Evolutionary conservation across 352 stramenopile species (phyloP).

Genomic region (Globisporangium parvum): DNA sequence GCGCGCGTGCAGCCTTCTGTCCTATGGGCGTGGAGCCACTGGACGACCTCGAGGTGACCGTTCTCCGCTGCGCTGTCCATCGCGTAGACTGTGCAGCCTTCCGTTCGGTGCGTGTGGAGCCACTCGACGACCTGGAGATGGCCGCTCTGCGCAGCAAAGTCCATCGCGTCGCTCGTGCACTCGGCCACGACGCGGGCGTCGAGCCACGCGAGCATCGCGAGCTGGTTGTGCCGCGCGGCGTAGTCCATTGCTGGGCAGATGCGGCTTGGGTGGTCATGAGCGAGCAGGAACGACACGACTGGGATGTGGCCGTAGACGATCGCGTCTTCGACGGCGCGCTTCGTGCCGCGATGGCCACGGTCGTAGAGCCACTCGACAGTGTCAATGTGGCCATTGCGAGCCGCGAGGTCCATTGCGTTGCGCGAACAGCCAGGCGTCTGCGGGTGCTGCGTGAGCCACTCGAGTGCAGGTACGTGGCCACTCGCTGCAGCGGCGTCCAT

Average conservation of each 20-base stretch:
- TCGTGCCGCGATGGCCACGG: slow-evolving; percentile 1
- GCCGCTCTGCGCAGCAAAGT: slow-evolving; percentile 23
- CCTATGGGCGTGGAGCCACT: slow-evolving; percentile 52
- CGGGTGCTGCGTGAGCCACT: slow-evolving; percentile 2
- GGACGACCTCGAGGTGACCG: slow-evolving; percentile 32
- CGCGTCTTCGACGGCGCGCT: slow-evolving; percentile 4
- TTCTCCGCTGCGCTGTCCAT: slow-evolving; percentile 22
- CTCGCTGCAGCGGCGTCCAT: slow-evolving; percentile 1
- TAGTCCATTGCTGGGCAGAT: slow-evolving; percentile 12
- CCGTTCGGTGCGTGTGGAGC: slow-evolving; percentile 35
- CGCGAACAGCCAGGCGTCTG: not conserved
- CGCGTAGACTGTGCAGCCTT: slow-evolving; percentile 8
- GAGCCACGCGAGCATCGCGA: slow-evolving; percentile 6
- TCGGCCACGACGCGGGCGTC: slow-evolving; percentile 5
- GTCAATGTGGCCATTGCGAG: not conserved
- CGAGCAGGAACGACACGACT: slow-evolving; percentile 4
- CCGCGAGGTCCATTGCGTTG: slow-evolving; percentile 4
- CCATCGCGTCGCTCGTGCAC: slow-evolving; percentile 12
- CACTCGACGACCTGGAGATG: slow-evolving; percentile 49
- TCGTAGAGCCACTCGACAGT: slow-evolving; percentile 5
- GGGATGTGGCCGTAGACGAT: slow-evolving; percentile 3
- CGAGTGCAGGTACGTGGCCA: not conserved
- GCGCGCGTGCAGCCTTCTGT: slow-evolving; percentile 5
- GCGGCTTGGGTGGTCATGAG: not conserved
- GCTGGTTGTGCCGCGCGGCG: slow-evolving; percentile 6